phyloP scores from a whole-genome alignment of 2,329 filamentous ascomycete species.

The Amauroascus niger region DNA sequence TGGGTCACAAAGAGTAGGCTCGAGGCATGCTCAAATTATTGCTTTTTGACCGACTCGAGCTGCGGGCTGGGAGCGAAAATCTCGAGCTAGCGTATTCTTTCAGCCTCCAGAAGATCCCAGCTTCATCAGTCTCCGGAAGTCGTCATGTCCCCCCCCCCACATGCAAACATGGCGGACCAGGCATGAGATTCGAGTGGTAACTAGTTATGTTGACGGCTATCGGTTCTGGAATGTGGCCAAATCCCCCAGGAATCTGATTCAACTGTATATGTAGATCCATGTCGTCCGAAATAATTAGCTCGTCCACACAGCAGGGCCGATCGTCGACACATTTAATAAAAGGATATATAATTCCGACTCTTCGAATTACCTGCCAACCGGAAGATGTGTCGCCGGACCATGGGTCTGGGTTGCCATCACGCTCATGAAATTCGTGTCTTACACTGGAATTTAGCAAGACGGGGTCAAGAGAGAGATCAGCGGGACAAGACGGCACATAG shows the following conservation, averaged over 20 bases:
- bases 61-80: not conserved
- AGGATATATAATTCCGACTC: not conserved
- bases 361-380: not conserved
- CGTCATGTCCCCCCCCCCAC: not conserved
- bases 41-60: not conserved
- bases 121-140: not conserved
- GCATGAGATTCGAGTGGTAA: not conserved
- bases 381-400: not conserved
- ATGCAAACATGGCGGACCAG: not conserved
- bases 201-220: too few relatives aligned
- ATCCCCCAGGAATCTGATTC: not conserved
- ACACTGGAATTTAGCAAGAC: not conserved
- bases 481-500: not conserved
- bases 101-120: not conserved
- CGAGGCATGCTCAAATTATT: not conserved
- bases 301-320: not conserved
- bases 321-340: not conserved
- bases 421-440: not conserved
- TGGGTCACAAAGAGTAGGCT: not conserved
- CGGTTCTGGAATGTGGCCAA: not conserved
- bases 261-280: not conserved
- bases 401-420: not conserved
- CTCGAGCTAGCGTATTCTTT: not conserved
- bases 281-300: not conserved
- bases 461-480: not conserved